These are phyloP conservation scores for Aureobasidium namibiae DNA, from an alignment of 2,329 filamentous ascomycete genomes.

Conservation along the genomic window DNA sequence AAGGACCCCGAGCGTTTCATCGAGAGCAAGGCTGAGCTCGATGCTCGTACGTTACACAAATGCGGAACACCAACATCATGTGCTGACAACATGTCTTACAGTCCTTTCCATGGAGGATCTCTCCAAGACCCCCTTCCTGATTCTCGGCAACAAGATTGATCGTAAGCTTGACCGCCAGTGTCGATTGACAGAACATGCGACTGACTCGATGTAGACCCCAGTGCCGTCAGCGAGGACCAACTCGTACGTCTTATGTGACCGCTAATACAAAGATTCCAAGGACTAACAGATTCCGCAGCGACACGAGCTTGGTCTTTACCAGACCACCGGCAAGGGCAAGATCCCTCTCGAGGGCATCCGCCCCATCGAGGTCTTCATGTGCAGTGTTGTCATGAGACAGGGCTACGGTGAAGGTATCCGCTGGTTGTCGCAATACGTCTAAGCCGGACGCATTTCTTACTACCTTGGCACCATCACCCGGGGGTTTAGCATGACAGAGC, in stretches of 20 bases:
- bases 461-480: not conserved
- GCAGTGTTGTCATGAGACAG: constrained; percentile 96
- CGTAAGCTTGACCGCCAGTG: constrained; percentile 27
- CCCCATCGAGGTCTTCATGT: constrained; percentile 98
- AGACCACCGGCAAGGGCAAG: constrained; percentile 87
- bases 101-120: constrained; percentile 96
- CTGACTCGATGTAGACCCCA: constrained; percentile 49
- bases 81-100: constrained; percentile 25
- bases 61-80: not conserved
- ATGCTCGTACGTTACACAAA: constrained; percentile 39
- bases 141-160: constrained; percentile 99
- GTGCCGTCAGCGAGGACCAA: constrained; percentile 92
- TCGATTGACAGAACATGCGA: not conserved
- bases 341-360: constrained; percentile 84
- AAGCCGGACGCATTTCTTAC: not conserved
- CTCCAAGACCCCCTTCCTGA: constrained; percentile 86
- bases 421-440: constrained; percentile 50
- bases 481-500: not conserved
- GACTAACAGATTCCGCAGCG: constrained; percentile 33
- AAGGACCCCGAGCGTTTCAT: constrained; percentile 92
- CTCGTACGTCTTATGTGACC: constrained; percentile 20
- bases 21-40: constrained; percentile 95
- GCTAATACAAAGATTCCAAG: not conserved
- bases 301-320: constrained; percentile 85
- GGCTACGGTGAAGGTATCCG: constrained; percentile 83